Evolutionary conservation across 345 rosid species (phyloP).

Genomic region (Rhizophora apiculata): DNA sequence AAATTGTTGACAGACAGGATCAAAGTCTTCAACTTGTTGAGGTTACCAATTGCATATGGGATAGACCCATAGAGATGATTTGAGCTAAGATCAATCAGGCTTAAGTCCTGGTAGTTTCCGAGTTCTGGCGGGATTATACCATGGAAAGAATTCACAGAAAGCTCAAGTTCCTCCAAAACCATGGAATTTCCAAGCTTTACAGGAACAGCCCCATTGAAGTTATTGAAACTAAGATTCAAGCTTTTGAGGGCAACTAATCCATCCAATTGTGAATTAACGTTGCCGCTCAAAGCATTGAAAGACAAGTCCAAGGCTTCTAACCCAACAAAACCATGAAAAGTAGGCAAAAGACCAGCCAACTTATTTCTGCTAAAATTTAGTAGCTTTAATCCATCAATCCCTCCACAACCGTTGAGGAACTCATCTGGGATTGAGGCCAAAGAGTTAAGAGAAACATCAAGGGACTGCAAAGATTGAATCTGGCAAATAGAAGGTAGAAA

Average conservation of each 20-base stretch:
- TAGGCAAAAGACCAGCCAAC: conserved; percentile 41
- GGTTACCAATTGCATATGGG: conserved; percentile 48
- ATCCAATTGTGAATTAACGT: conserved; percentile 39
- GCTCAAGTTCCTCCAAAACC: conserved; percentile 45
- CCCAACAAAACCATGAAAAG: conserved; percentile 43
- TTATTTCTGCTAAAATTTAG: conserved; percentile 53
- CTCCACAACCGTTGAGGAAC: conserved; percentile 42
- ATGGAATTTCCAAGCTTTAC: conserved; percentile 27
- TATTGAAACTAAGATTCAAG: conserved; percentile 48
- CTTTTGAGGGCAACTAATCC: conserved; percentile 42
- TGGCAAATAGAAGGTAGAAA: conserved; percentile 46
- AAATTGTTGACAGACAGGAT: conserved; percentile 50
- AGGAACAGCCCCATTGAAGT: conserved; percentile 41
- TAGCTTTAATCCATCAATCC: conserved; percentile 39
- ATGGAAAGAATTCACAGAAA: conserved; percentile 34
- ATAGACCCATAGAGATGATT: conserved; percentile 46
- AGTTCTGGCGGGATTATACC: conserved; percentile 51
- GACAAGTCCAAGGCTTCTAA: conserved; percentile 62
- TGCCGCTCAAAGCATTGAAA: conserved; percentile 36
- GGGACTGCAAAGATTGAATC: conserved; percentile 50
- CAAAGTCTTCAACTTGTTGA: conserved; percentile 42
- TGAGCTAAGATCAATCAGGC: conserved; percentile 45
- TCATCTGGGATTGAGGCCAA: conserved; percentile 46
- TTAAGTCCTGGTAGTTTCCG: conserved; percentile 34
- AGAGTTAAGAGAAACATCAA: conserved; percentile 50